phyloP scores from a whole-genome alignment of 306 rosid species.

The Dalbergia cultrata region DNA sequence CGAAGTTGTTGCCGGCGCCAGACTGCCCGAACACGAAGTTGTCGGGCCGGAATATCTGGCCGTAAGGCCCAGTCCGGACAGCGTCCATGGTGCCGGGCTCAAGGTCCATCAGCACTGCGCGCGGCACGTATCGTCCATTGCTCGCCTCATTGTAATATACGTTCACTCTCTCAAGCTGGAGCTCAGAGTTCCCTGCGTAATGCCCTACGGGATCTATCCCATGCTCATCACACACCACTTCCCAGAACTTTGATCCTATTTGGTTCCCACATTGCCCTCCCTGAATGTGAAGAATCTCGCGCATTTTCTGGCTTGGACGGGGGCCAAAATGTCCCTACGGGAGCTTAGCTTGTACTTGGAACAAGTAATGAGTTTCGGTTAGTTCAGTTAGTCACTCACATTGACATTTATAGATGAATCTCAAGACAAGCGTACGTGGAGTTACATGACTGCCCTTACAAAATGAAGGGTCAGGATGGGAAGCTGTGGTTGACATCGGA shows the following conservation, averaged over 20 bases:
- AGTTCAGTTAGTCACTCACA: conserved; percentile 30
- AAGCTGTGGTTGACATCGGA: conserved; percentile 24
- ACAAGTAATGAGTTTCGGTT: conserved; percentile 11
- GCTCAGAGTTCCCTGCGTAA: conserved; percentile 56
- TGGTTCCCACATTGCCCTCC: conserved; percentile 89
- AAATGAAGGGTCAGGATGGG: conserved; percentile 27
- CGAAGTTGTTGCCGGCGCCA: conserved; percentile 77
- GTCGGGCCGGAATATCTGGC: conserved; percentile 78
- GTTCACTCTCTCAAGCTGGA: conserved; percentile 66
- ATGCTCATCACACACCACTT: conserved; percentile 74
- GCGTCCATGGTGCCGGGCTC: conserved; percentile 89
- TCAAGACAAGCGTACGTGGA: neutral
- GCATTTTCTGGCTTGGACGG: conserved; percentile 47
- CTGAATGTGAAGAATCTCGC: conserved; percentile 83
- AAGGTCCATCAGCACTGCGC: conserved; percentile 86
- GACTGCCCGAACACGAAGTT: conserved; percentile 79
- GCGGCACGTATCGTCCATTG: conserved; percentile 72
- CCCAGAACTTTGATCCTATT: conserved; percentile 76
- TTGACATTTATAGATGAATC: conserved; percentile 42
- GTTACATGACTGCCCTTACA: neutral
- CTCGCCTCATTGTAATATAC: conserved; percentile 71
- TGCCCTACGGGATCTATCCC: conserved; percentile 67
- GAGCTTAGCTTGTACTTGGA: neutral
- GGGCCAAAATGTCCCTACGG: conserved; percentile 19
- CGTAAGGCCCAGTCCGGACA: conserved; percentile 65